Evolutionary conservation across 2,329 filamentous ascomycete species (phyloP), one percentile per base, ranked within the genome.

Genomic region (Immersiporthe knoxdaviesiana): DNA sequence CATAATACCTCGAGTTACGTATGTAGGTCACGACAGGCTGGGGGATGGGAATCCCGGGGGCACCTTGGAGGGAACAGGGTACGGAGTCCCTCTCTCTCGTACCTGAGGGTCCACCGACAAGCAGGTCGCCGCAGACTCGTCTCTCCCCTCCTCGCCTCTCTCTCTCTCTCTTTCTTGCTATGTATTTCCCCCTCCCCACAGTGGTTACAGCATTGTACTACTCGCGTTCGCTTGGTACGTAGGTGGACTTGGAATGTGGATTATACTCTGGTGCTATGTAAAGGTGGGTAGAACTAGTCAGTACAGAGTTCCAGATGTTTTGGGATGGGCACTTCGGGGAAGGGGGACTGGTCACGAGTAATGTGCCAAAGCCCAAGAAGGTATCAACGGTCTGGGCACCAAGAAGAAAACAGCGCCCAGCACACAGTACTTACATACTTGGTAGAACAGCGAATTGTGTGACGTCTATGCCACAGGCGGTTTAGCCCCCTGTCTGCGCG

Each of bases 391-490:
- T 18, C 52, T 56, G 52, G 24, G 52, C 52, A 54, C 3, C 12
- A 8, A n/a, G n/a, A n/a, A n/a, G n/a, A n/a, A n/a, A 47, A 3
- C 14, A 35, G 44, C 18, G 21, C 44, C 21, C 18, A n/a, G 7
- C 7, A 18, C 52, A 56, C 52, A 56, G 52, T 56, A 12, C n/a
- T n/a, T n/a, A 30, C 24, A 14, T 47, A 21, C 44, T 47, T n/a
- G n/a, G n/a, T 21, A n/a, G 44, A 6, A 47, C 44, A 10, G 44
- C 44, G 52, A 32, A n/a, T n/a, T n/a, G 24, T 56, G 52, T 56
- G 52, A 56, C 52, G 52, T 30, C 52, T 56, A 56, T 18, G 27
- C 52, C 52, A 56, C 52, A 56, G 52, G 52, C 14, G 27, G 52
- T 30, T 30, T 32, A 56, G 27, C 50, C 47, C 18, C 24, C 50